A percentile compares a stretch with the other conserved stretches of the same genome.
These are phyloP conservation scores for Claviceps arundinis DNA, from an alignment of 2,329 filamentous ascomycete species.

Conservation along the genomic window DNA sequence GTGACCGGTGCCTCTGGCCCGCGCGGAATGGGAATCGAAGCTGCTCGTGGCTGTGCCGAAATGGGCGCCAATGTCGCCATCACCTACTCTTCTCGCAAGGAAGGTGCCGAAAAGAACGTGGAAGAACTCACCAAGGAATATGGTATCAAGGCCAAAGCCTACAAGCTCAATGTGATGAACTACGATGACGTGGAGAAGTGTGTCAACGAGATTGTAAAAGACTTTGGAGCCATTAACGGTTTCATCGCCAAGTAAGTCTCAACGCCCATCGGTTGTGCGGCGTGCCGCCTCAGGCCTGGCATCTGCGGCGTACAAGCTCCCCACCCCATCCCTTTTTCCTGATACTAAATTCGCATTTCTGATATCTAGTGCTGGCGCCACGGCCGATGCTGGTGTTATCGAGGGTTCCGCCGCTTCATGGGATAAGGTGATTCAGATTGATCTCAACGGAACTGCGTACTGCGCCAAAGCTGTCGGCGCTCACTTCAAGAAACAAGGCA, in stretches of 20 bases:
- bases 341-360: not conserved
- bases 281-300: not conserved
- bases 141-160: constrained; percentile 52
- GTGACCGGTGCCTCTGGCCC: constrained; percentile 57
- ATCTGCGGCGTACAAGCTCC: constrained; percentile 23
- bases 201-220: constrained; percentile 50
- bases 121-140: constrained; percentile 51
- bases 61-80: constrained; percentile 58
- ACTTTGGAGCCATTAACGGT: constrained; percentile 62
- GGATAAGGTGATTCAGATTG: constrained; percentile 48
- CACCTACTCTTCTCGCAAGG: constrained; percentile 59
- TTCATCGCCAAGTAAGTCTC: constrained; percentile 59
- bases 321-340: not conserved
- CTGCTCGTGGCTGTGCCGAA: constrained; percentile 57
- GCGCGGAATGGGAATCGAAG: constrained; percentile 56
- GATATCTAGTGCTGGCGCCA: constrained; percentile 43
- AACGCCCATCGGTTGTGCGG: not conserved
- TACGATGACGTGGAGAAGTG: constrained; percentile 37
- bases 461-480: constrained; percentile 50
- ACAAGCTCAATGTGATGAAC: constrained; percentile 45
- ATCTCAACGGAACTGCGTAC: constrained; percentile 56
- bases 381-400: constrained; percentile 53
- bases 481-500: constrained; percentile 50
- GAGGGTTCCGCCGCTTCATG: constrained; percentile 55
- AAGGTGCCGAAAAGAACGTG: constrained; percentile 53